These are phyloP conservation scores for Lactarius indigo DNA, from an alignment of 768 basidiomycete species.

Conservation along the genomic window DNA sequence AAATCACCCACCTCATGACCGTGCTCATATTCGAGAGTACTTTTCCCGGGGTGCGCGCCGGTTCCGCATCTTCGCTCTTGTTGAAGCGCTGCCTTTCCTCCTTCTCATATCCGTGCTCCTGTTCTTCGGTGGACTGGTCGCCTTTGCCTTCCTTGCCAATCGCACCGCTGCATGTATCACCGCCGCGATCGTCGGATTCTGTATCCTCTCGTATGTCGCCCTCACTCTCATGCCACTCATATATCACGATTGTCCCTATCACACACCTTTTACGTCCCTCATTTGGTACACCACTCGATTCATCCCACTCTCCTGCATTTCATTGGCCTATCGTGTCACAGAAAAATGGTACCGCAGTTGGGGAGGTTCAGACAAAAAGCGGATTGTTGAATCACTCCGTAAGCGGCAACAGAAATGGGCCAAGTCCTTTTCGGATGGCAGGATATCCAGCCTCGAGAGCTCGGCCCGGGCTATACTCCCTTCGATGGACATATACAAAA, in stretches of 20 bases:
- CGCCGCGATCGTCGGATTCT: background rate
- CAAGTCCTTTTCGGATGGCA: background rate
- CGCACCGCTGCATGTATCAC: background rate
- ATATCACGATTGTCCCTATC: background rate
- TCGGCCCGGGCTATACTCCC: background rate
- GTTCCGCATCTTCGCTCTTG: slow-evolving; percentile 39
- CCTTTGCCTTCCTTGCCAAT: slow-evolving; percentile 3
- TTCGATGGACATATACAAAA: background rate
- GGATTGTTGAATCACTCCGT: background rate
- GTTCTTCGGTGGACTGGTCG: slow-evolving; percentile 1
- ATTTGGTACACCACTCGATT: background rate
- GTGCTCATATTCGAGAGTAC: slow-evolving; percentile 1
- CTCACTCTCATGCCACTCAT: background rate
- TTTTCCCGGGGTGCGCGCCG: slow-evolving; percentile 39
- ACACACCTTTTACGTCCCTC: background rate
- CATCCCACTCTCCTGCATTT: background rate
- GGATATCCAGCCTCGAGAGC: background rate
- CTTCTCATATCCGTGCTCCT: background rate
- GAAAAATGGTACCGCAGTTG: too few species aligned
- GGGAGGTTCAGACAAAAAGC: too few species aligned
- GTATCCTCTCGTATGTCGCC: background rate
- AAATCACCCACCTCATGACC: background rate
- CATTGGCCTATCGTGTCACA: too few species aligned
- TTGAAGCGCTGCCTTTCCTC: slow-evolving; percentile 34
- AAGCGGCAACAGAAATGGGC: background rate